phyloP scores from a whole-genome alignment of 2,329 filamentous ascomycete species.

The Macrophomina tecta region DNA sequence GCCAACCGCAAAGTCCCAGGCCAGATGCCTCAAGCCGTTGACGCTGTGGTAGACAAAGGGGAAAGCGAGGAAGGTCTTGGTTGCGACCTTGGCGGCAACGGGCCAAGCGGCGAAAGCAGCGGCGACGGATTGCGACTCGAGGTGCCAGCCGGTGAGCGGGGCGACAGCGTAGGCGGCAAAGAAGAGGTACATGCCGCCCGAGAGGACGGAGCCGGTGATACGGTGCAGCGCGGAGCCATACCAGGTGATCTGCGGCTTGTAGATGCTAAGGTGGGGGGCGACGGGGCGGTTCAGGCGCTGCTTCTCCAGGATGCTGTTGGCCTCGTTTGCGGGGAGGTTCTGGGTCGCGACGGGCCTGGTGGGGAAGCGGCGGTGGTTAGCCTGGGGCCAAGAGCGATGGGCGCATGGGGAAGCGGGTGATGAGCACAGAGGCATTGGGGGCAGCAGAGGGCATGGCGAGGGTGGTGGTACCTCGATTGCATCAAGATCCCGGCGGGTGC shows the following conservation, averaged over 20 bases:
- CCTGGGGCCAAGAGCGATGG: not conserved
- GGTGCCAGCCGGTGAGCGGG: slow-evolving; percentile 74
- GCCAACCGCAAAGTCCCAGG: slow-evolving; percentile 69
- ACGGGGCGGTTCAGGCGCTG: slow-evolving; percentile 85
- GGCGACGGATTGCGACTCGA: slow-evolving; percentile 68
- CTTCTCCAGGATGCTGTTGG: slow-evolving; percentile 71
- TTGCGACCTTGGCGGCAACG: slow-evolving; percentile 60
- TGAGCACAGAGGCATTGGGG: slow-evolving; percentile 1
- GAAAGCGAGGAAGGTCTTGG: slow-evolving; percentile 65
- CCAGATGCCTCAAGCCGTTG: slow-evolving; percentile 74
- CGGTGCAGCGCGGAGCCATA: slow-evolving; percentile 78
- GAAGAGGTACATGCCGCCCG: slow-evolving; percentile 79
- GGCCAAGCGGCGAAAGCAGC: slow-evolving; percentile 69
- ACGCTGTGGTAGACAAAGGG: slow-evolving; percentile 73
- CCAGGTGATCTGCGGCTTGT: slow-evolving; percentile 86
- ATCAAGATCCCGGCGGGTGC: slow-evolving; percentile 45
- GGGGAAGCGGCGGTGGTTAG: slow-evolving; percentile 19
- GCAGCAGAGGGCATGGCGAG: not conserved
- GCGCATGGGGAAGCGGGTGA: not conserved
- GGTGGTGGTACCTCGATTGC: slow-evolving; percentile 54
- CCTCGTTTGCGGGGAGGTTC: slow-evolving; percentile 61
- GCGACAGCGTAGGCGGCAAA: slow-evolving; percentile 80
- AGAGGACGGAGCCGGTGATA: slow-evolving; percentile 78
- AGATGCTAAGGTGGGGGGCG: slow-evolving; percentile 84
- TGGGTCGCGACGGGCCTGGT: slow-evolving; percentile 60